These are phyloP conservation scores for Calonectria hongkongensis DNA, from an alignment of 2,329 filamentous ascomycete species.

Conservation along the genomic window DNA sequence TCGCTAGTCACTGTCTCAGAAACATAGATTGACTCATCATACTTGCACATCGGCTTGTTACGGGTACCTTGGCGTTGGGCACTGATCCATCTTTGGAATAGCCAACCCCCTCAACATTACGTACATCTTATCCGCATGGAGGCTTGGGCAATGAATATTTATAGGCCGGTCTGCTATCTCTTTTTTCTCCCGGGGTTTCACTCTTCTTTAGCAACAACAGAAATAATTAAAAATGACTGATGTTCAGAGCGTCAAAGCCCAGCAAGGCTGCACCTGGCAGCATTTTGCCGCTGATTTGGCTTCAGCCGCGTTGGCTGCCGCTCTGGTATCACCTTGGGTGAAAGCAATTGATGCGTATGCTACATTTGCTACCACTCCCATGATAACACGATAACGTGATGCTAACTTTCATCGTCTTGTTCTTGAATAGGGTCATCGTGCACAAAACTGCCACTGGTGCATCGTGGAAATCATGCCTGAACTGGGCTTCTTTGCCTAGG, in stretches of 20 bases:
- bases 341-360: constrained; percentile 54
- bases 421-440: constrained; percentile 46
- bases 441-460: constrained; percentile 50
- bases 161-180: background rate
- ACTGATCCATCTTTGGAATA: constrained; percentile 15
- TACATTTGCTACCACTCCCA: background rate
- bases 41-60: constrained; percentile 23
- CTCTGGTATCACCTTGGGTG: constrained; percentile 53
- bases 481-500: constrained; percentile 49
- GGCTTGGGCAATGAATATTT: constrained; percentile 1
- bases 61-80: constrained; percentile 8
- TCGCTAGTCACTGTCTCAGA: constrained; percentile 3
- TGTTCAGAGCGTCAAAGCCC: constrained; percentile 49
- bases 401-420: constrained; percentile 20
- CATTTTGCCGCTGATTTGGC: constrained; percentile 51
- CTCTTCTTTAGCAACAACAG: background rate
- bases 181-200: background rate
- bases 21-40: constrained; percentile 16
- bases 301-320: constrained; percentile 51
- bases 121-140: constrained; percentile 19
- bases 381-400: background rate
- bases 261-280: constrained; percentile 51
- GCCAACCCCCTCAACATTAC: constrained; percentile 27
- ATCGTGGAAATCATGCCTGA: constrained; percentile 48
- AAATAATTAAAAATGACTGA: constrained; percentile 47